A percentile compares a stretch with the other conserved stretches of the same genome.
Evolutionary conservation across 75 land plant species (phyloP).

Genomic region (Chamaecyparis obtusa): DNA sequence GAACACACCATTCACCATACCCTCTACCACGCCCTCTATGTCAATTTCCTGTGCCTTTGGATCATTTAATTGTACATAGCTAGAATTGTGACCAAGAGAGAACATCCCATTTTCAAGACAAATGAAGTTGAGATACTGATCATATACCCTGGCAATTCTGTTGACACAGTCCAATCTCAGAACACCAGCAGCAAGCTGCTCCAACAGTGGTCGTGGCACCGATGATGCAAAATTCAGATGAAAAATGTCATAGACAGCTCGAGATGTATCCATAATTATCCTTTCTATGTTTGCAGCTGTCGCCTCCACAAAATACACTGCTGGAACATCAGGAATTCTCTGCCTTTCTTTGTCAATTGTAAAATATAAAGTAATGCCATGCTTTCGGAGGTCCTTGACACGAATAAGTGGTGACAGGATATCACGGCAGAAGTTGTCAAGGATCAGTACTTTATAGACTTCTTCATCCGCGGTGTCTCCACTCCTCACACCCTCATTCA

Average conservation of each 20-base stretch:
- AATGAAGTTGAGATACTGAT: conserved; percentile 93
- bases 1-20: conserved; percentile 78
- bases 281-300: conserved; percentile 55
- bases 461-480: conserved; percentile 58
- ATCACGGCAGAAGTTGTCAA: conserved; percentile 79
- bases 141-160: conserved; percentile 75
- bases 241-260: conserved; percentile 63
- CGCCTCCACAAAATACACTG: conserved; percentile 85
- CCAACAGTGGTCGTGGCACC: conserved; percentile 77
- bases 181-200: conserved; percentile 73
- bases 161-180: conserved; percentile 60
- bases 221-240: conserved; percentile 94
- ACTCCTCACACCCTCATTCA: conserved; percentile 57
- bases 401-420: conserved; percentile 87
- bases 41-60: conserved; percentile 81
- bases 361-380: conserved; percentile 86
- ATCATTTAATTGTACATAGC: conserved; percentile 86
- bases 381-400: conserved; percentile 88
- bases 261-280: conserved; percentile 63
- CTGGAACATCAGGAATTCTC: conserved; percentile 88
- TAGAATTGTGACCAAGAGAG: conserved; percentile 68
- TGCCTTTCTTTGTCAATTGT: conserved; percentile 85
- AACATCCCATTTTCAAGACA: conserved; percentile 85
- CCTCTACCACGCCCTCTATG: conserved; percentile 72
- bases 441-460: conserved; percentile 87